phyloP scores from a whole-genome alignment of 2,329 filamentous ascomycete species.

The Botrytis squamosa region DNA sequence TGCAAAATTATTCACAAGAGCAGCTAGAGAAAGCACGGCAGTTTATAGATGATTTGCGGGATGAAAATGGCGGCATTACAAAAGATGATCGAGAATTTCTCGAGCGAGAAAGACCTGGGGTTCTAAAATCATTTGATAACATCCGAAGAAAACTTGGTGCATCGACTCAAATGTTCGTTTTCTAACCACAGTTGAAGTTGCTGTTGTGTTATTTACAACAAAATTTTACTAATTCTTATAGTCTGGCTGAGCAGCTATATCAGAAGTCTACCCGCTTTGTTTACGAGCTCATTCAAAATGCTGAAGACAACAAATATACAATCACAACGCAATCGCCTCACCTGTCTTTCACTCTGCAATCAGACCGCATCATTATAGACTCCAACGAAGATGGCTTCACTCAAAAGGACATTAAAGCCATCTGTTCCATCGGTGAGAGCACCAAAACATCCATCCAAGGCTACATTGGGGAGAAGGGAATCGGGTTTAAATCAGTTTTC shows the following conservation, averaged over 20 bases:
- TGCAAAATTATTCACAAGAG: too few relatives aligned
- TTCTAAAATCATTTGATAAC: too few relatives aligned
- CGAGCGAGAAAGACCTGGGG: too few relatives aligned
- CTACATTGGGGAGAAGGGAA: not conserved
- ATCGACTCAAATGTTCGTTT: too few relatives aligned
- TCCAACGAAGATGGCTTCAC: not conserved
- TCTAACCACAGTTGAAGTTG: too few relatives aligned
- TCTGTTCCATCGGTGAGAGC: not conserved
- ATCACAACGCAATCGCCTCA: rapidly evolving
- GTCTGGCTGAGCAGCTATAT: not conserved
- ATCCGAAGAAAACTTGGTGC: too few relatives aligned
- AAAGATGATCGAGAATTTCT: too few relatives aligned
- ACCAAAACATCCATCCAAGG: not conserved
- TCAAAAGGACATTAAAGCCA: not conserved
- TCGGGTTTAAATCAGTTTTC: not conserved
- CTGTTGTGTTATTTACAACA: too few relatives aligned
- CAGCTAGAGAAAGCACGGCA: too few relatives aligned
- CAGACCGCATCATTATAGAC: not conserved
- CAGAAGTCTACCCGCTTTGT: not conserved
- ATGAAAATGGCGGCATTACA: too few relatives aligned
- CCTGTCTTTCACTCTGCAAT: not conserved
- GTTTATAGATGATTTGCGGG: too few relatives aligned
- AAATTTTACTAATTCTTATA: too few relatives aligned
- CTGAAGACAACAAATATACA: not conserved
- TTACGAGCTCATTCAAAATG: not conserved